A percentile compares a stretch with the other conserved stretches of the same genome.
Conservation (phyloP, 805 yeast species). For the Schwanniomyces occidentalis region DNA sequence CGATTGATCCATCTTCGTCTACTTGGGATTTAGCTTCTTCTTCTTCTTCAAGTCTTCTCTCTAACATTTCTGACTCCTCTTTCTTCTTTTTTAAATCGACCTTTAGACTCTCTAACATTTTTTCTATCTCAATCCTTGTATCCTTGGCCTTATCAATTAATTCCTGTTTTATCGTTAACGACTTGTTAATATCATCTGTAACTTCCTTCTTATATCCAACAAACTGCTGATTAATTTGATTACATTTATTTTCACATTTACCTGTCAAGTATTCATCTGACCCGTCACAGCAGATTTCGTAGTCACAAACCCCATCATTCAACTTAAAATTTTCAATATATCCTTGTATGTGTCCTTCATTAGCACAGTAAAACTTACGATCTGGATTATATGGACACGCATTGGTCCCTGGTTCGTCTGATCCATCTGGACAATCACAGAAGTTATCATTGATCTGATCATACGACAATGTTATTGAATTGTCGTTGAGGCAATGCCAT, state of each 20-base stretch:
- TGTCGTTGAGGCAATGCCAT: conserved; percentile 72
- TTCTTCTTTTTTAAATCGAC: conserved; percentile 7
- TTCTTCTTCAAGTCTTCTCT: conserved; percentile 5
- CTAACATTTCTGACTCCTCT: conserved; percentile 4
- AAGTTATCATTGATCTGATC: conserved; percentile 79
- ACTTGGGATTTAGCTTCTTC: conserved; percentile 6
- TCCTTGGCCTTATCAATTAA: conserved; percentile 20
- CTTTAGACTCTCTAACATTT: conserved; percentile 2
- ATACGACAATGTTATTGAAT: conserved; percentile 60
- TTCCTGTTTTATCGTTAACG: conserved; percentile 29
- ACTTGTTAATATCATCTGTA: conserved; percentile 17
- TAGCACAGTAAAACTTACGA: conserved; percentile 68
- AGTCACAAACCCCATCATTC: conserved; percentile 91
- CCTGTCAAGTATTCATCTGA: conserved; percentile 66
- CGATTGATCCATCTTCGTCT: conserved; percentile 4
- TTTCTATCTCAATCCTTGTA: background rate
- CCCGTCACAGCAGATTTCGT: conserved; percentile 90
- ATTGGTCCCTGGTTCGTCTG: conserved; percentile 94
- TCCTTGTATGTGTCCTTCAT: conserved; percentile 65
- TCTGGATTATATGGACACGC: conserved; percentile 56
- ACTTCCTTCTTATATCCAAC: conserved; percentile 10
- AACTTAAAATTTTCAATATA: conserved; percentile 67
- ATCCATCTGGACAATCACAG: conserved; percentile 97
- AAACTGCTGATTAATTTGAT: conserved; percentile 46
- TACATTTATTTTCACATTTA: conserved; percentile 58